Evolutionary conservation across 2,329 filamentous ascomycete species (phyloP), one percentile per base, ranked within the genome.

Genomic region (Phialophora tarda): DNA sequence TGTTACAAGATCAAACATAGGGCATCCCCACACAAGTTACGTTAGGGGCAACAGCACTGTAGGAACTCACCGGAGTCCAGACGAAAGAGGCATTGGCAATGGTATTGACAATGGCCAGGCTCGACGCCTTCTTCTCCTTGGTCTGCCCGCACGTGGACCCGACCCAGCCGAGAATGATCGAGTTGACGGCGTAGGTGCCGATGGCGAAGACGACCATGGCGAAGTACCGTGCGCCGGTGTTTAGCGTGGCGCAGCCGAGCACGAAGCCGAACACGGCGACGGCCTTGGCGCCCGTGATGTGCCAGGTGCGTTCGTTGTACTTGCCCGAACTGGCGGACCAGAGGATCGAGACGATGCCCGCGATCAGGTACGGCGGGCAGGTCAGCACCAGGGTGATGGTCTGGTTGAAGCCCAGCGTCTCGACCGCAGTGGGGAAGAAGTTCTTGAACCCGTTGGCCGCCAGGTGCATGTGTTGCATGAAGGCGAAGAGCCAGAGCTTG

Each of bases 31-130:
- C n/a, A 12, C 34, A n/a, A 17, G 38, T n/a, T 17, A 8, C 14
- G 17, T 2, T 17, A 17, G 34, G 14, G 34, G 23, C 6, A n/a
- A 38, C n/a, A 44, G 55, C 17, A 23, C n/a, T n/a, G n/a, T n/a
- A 47, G 12, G 17, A 26, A 38, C 55, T 17, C 34, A 58, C 55
- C 64, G 82, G 84, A 0, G 87, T 87, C 73, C 89, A 92, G 70
- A 93, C 92, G 56, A 84, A 88, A 47, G 86, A 86, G 6, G 83
- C 82, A 75, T 93, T 92, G 17, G 84, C 86, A 6, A 91, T 82
- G 1, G 88, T 88, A 53, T 82, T 81, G 14, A 80, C 79, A 51
- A 81, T 78, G 0, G 77, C 77, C n/a, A 80, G 71, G 5, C 75
- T 73, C 4, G 79, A 78, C 17, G 80, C 78, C 58, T 79, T 79